Percentiles rank a stretch among this genome's conserved stretches.
These are phyloP conservation scores for Cicer yamashitae DNA, from an alignment of 306 rosid species.

Conservation along the genomic window DNA sequence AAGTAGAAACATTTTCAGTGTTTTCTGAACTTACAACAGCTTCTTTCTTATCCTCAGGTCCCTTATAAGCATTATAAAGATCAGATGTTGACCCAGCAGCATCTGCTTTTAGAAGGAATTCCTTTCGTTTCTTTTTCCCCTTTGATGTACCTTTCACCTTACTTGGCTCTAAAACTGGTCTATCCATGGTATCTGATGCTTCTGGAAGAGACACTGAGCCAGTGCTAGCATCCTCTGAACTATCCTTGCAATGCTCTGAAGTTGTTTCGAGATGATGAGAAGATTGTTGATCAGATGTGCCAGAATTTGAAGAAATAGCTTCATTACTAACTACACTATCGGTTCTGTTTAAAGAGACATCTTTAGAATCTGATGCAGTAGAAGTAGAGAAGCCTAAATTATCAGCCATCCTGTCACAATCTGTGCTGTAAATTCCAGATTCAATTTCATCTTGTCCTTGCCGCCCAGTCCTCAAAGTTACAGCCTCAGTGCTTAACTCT, in stretches of 20 bases:
- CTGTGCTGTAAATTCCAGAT: conserved; percentile 45
- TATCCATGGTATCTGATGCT: conserved; percentile 55
- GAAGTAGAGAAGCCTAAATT: conserved; percentile 42
- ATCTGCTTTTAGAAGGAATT: conserved; percentile 78
- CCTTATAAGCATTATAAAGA: conserved; percentile 90
- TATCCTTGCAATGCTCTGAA: conserved; percentile 50
- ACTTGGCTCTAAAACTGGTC: conserved; percentile 55
- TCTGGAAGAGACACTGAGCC: conserved; percentile 45
- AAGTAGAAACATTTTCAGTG: conserved; percentile 48
- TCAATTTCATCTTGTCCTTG: conserved; percentile 45
- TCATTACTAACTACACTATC: conserved; percentile 48
- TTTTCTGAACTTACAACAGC: conserved; percentile 46
- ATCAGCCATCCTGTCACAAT: conserved; percentile 39
- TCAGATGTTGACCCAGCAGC: conserved; percentile 88
- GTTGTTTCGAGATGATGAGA: conserved; percentile 46
- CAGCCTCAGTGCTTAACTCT: conserved; percentile 39
- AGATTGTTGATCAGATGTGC: conserved; percentile 50
- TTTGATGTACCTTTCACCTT: conserved; percentile 54
- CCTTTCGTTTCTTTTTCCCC: conserved; percentile 65
- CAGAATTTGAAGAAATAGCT: conserved; percentile 40
- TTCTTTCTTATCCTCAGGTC: conserved; percentile 85
- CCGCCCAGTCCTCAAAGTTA: conserved; percentile 41
- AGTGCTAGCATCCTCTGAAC: conserved; percentile 51
- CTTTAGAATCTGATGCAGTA: conserved; percentile 44
- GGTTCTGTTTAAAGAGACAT: conserved; percentile 45